phyloP scores from a whole-genome alignment of 352 stramenopile species.

The Thraustochytrium striatum region DNA sequence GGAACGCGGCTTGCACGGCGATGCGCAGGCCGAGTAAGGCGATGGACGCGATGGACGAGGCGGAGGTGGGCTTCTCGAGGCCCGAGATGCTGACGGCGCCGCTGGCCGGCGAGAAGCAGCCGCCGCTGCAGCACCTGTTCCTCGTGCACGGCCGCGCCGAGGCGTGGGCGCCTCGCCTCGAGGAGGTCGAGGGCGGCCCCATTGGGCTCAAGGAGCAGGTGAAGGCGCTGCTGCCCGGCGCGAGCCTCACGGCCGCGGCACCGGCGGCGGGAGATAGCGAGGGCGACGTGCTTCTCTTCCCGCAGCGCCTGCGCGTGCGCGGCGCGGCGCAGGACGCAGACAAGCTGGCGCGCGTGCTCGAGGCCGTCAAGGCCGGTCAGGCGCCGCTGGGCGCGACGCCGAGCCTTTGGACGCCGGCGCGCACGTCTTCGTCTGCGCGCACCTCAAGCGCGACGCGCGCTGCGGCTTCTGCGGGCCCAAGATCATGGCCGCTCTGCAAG shows the following conservation, averaged over 20 bases:
- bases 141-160: not conserved
- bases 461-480: conserved; percentile 35
- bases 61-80: conserved; percentile 13
- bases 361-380: conserved; percentile 9
- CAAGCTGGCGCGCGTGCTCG: not conserved
- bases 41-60: not conserved
- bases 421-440: conserved; percentile 37
- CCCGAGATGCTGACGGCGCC: not conserved
- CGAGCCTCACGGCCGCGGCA: not conserved
- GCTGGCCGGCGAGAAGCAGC: conserved; percentile 4
- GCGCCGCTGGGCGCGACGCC: not conserved
- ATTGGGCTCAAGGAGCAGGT: not conserved
- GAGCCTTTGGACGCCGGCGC: not conserved
- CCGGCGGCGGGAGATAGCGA: not conserved
- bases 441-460: conserved; percentile 29
- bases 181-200: not conserved
- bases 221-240: not conserved
- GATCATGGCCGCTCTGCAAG: conserved; percentile 13
- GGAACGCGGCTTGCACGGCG: no score
- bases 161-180: not conserved
- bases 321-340: not conserved
- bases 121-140: conserved; percentile 16
- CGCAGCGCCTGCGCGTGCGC: not conserved
- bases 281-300: conserved; percentile 34
- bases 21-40: no score